These are phyloP conservation scores for Arthrobotrys entomopaga DNA, from an alignment of 2,329 filamentous ascomycete species.

Conservation along the genomic window DNA sequence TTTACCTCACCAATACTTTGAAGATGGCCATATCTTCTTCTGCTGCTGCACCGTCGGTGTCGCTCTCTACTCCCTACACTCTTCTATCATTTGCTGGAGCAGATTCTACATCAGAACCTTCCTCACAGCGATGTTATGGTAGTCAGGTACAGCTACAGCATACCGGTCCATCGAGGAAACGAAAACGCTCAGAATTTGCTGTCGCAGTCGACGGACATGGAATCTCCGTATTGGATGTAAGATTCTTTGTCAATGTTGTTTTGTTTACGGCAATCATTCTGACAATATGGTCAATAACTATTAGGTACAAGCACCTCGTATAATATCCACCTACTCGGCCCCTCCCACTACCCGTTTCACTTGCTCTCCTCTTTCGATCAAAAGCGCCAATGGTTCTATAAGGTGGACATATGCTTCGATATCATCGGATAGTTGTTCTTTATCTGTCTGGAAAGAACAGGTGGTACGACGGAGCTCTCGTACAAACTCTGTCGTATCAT, in stretches of 20 bases:
- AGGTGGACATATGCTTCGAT: slow-evolving; percentile 52
- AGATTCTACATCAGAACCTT: slow-evolving; percentile 28
- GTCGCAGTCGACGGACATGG: slow-evolving; percentile 53
- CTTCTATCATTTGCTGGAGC: slow-evolving; percentile 43
- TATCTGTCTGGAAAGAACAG: slow-evolving; percentile 52
- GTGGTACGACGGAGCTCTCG: slow-evolving; percentile 42
- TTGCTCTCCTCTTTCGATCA: slow-evolving; percentile 44
- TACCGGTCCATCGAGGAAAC: slow-evolving; percentile 41
- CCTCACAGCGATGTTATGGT: slow-evolving; percentile 42
- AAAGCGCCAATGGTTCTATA: slow-evolving; percentile 42
- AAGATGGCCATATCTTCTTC: slow-evolving; percentile 54
- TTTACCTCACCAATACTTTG: slow-evolving; percentile 10
- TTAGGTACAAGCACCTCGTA: slow-evolving; percentile 52
- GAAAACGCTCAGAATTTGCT: slow-evolving; percentile 51
- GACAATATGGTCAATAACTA: not conserved
- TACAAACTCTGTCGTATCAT: slow-evolving; percentile 49
- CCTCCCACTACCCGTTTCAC: slow-evolving; percentile 52
- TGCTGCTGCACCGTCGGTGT: slow-evolving; percentile 49
- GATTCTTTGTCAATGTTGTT: not conserved
- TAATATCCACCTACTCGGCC: slow-evolving; percentile 51
- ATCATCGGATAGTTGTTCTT: slow-evolving; percentile 34
- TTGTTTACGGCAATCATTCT: not conserved
- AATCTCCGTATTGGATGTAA: slow-evolving; percentile 46
- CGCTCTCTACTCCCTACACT: slow-evolving; percentile 53
- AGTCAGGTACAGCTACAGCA: slow-evolving; percentile 44